Conservation (phyloP, 768 basidiomycete species). For the Fibroporia radiculosa region DNA sequence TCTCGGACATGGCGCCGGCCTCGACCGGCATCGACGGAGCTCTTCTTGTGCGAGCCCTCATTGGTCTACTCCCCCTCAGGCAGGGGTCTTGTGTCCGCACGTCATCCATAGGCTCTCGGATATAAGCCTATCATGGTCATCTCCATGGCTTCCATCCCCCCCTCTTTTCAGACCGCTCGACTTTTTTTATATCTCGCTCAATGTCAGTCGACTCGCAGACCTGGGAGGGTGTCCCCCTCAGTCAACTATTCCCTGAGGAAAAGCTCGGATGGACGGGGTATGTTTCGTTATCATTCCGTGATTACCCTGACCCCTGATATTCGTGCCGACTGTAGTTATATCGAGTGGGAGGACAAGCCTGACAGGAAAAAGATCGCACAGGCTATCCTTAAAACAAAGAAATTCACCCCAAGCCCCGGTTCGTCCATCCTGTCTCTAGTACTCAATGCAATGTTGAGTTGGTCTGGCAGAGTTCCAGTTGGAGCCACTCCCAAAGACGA, state of each 20-base stretch:
- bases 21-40: too few species aligned
- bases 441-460: not conserved
- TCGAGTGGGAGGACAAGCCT: constrained; percentile 43
- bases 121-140: too few species aligned
- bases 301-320: not conserved
- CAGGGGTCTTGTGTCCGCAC: too few species aligned
- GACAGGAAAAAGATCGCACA: constrained; percentile 34
- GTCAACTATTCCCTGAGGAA: constrained; percentile 14
- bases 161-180: too few species aligned
- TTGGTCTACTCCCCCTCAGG: too few species aligned
- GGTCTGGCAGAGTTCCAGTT: constrained; percentile 37
- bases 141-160: too few species aligned
- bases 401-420: constrained; percentile 36
- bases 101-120: too few species aligned
- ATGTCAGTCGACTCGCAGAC: not conserved
- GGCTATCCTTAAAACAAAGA: constrained; percentile 31
- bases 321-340: constrained; percentile 24
- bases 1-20: too few species aligned
- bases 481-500: constrained; percentile 40
- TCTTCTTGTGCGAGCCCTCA: too few species aligned
- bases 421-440: not conserved
- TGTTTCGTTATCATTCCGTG: not conserved
- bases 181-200: too few species aligned
- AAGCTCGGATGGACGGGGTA: constrained; percentile 14
- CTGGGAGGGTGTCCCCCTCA: constrained; percentile 10